These are phyloP conservation scores for Raphanus hybrid DNA, from an alignment of 441 rosid genomes.

Conservation along the genomic window DNA sequence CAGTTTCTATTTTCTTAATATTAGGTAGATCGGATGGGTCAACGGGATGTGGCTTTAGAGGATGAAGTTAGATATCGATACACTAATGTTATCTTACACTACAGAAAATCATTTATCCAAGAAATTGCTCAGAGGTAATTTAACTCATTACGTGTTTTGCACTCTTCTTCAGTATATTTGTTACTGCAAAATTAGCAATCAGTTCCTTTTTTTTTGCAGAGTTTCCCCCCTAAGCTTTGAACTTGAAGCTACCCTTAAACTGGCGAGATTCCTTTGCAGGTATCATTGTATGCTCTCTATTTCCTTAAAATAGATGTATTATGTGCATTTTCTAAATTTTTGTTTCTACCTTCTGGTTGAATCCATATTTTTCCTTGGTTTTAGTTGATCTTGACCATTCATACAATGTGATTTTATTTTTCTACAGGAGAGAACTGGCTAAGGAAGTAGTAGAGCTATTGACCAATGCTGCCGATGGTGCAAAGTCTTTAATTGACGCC, in stretches of 20 bases:
- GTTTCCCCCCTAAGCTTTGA: conserved; percentile 98
- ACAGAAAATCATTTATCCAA: conserved; percentile 91
- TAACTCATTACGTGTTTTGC: conserved; percentile 11
- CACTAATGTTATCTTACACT: conserved; percentile 76
- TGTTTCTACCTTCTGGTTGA: conserved; percentile 13
- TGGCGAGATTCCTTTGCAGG: conserved; percentile 98
- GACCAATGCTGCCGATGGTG: conserved; percentile 95
- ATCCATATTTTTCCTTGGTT: conserved; percentile 7
- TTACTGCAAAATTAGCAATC: conserved; percentile 20
- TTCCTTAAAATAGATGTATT: conserved; percentile 19
- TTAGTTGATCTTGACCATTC: conserved; percentile 11
- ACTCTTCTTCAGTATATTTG: conserved; percentile 20
- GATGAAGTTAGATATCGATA: conserved; percentile 88
- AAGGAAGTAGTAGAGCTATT: conserved; percentile 93
- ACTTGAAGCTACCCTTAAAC: conserved; percentile 91
- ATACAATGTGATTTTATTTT: conserved; percentile 1
- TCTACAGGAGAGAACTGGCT: conserved; percentile 74
- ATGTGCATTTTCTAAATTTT: conserved; percentile 7
- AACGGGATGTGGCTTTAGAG: conserved; percentile 71
- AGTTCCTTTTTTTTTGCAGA: conserved; percentile 54
- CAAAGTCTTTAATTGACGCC: conserved; percentile 92
- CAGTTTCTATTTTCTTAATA: conserved; percentile 37
- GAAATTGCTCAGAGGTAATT: conserved; percentile 89
- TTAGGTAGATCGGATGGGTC: conserved; percentile 85
- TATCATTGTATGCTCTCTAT: conserved; percentile 42